These are phyloP conservation scores for Lathyrus tuberosus DNA, from an alignment of 306 rosid genomes.

Conservation along the genomic window DNA sequence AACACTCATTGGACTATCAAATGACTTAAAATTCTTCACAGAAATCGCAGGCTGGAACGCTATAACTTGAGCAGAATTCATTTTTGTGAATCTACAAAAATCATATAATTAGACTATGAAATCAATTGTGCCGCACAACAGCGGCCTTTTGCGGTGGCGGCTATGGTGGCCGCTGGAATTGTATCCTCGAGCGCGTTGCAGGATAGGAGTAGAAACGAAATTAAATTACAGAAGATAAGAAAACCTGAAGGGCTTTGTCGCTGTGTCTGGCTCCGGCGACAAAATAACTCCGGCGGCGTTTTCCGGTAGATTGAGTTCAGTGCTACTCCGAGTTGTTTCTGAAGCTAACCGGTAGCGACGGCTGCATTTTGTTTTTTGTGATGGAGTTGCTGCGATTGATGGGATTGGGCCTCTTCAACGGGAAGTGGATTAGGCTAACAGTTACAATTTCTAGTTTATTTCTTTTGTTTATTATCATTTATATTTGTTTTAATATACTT, in stretches of 20 bases:
- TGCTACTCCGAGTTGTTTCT: background rate
- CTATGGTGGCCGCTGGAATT: background rate
- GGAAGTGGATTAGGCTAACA: too few species aligned
- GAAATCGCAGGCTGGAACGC: conserved; percentile 45
- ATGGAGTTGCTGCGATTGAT: background rate
- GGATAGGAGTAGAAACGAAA: background rate
- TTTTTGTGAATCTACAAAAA: conserved; percentile 42
- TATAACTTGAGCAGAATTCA: conserved; percentile 53
- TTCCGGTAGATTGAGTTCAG: conserved; percentile 3
- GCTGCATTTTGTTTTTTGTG: background rate
- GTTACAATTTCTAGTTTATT: too few species aligned
- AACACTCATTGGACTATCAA: conserved; percentile 19
- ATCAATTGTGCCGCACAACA: background rate
- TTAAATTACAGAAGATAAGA: background rate
- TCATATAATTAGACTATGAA: conserved; percentile 8
- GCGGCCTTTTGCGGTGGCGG: background rate
- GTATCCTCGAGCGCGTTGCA: background rate
- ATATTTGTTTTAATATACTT: too few species aligned
- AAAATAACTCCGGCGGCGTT: background rate
- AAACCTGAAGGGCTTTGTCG: background rate
- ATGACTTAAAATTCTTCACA: conserved; percentile 39
- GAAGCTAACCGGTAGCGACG: background rate
- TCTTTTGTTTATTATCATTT: too few species aligned
- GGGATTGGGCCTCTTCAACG: background rate
- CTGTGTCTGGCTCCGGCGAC: background rate